Evolutionary conservation across 257 asterid species (phyloP).

Genomic region (Petrea volubilis): DNA sequence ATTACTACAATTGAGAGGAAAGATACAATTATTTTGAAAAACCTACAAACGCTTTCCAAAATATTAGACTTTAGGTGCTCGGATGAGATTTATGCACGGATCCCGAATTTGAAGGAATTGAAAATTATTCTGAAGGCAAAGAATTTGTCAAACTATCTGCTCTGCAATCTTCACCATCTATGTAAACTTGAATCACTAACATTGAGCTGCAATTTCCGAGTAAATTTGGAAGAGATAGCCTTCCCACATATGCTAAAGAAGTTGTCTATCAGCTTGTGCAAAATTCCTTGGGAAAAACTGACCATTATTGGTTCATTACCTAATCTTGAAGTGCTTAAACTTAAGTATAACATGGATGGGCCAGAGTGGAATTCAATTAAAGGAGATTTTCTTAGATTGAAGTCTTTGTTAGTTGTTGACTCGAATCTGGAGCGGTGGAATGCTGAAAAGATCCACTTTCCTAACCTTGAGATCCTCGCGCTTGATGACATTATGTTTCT

Average conservation of each 20-base stretch:
- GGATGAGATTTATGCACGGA: neutral
- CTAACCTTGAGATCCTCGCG: slow-evolving; percentile 10
- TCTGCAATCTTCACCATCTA: slow-evolving; percentile 18
- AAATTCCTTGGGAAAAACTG: slow-evolving; percentile 16
- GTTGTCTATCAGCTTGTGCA: neutral
- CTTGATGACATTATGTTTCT: neutral
- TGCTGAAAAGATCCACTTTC: slow-evolving; percentile 20
- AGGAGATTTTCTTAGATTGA: slow-evolving; percentile 23
- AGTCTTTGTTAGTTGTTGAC: neutral
- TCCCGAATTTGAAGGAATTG: slow-evolving; percentile 24
- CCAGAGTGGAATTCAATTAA: slow-evolving; percentile 16
- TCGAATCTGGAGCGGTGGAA: slow-evolving; percentile 12
- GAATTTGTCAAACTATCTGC: neutral
- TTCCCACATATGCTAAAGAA: slow-evolving; percentile 23
- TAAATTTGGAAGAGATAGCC: neutral
- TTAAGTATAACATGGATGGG: neutral
- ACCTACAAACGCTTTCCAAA: slow-evolving; percentile 6
- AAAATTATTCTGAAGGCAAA: neutral
- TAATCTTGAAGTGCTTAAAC: slow-evolving; percentile 23
- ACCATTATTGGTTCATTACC: slow-evolving; percentile 23
- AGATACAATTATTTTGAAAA: slow-evolving; percentile 9
- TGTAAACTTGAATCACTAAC: slow-evolving; percentile 10
- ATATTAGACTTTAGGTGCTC: neutral
- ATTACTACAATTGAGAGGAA: neutral
- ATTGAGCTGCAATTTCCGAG: neutral